Base-by-base conservation (phyloP, 2,329 filamentous ascomycete species). In the Fusarium humuli region DNA sequence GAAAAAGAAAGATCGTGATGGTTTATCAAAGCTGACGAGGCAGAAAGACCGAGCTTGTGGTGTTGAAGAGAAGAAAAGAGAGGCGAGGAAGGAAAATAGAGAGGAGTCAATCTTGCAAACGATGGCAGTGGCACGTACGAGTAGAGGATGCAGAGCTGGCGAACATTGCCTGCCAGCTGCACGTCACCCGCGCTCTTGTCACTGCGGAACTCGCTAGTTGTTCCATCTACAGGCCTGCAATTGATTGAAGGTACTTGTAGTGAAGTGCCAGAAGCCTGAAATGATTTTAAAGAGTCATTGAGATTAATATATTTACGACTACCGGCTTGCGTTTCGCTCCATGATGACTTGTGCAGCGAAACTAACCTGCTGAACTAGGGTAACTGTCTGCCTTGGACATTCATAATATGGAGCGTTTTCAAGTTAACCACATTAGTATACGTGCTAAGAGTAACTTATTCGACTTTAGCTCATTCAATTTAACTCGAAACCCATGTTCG, bases 151-250 rank as follows among this genome's bases (percentile, higher is more conserved):
- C n/a, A 59, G 48, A 57, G 54, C 46, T 57, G 49, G 25, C n/a
- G 49, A 47, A 42, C 49, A 59, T 46, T 72, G 55, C 32, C 30
- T 57, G 66, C 41, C 70, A 72, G 57, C 42, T 70, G 58, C 48
- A 42, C 10, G 22, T 22, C 42, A 29, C 22, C 30, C 29, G 27
- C 45, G 16, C 11, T 5, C 10, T 23, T 14, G 29, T 12, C 20
- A 11, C 12, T 14, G 7, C n/a, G 14, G 9, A 54, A 46, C 30
- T 37, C 12, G 6, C 18, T 32, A 23, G 16, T 59, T 29, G 45
- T 37, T 44, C 25, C 13, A 41, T 20, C 14, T 30, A 10, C 13
- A n/a, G 11, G 34, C 27, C 13, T 41, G 13, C 9, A 6, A 27
- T 14, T 27, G n/a, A 14, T 41, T 52, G 7, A n/a, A 23, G 18